These are phyloP conservation scores for Aureobasidium sp. DNA, from an alignment of 2,329 filamentous ascomycete genomes.

Conservation along the genomic window DNA sequence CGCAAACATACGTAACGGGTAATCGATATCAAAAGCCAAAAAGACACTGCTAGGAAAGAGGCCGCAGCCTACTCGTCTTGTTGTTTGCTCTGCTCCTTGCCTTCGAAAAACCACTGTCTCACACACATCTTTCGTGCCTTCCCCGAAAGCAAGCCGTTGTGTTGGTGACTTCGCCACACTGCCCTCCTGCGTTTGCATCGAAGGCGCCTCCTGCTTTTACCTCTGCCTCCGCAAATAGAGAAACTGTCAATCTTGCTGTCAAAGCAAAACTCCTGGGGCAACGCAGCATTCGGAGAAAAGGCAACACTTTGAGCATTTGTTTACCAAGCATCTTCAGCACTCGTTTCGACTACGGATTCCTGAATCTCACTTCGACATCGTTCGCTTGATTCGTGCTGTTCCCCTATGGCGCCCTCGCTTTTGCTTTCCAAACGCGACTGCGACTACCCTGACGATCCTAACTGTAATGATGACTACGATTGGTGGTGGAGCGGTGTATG, in stretches of 20 bases:
- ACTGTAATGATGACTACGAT: neutral
- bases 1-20: neutral
- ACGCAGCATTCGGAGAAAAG: neutral
- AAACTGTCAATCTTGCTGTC: neutral
- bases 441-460: neutral
- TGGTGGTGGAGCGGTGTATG: conserved; percentile 5
- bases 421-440: neutral
- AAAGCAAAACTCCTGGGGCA: neutral
- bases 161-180: neutral
- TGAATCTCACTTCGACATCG: neutral
- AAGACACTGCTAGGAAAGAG: neutral
- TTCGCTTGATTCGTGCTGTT: neutral
- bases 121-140: neutral
- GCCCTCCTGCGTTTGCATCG: neutral
- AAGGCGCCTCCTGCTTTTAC: neutral
- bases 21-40: neutral
- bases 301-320: neutral
- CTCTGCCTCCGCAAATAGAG: neutral
- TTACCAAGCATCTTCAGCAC: neutral
- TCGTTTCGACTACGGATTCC: neutral
- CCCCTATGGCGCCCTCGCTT: neutral
- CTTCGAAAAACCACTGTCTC: neutral
- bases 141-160: neutral
- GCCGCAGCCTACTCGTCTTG: neutral
- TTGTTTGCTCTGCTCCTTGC: neutral